Evolutionary conservation across 2,329 filamentous ascomycete genomes (phyloP).

Genomic region (Nemania sp.): DNA sequence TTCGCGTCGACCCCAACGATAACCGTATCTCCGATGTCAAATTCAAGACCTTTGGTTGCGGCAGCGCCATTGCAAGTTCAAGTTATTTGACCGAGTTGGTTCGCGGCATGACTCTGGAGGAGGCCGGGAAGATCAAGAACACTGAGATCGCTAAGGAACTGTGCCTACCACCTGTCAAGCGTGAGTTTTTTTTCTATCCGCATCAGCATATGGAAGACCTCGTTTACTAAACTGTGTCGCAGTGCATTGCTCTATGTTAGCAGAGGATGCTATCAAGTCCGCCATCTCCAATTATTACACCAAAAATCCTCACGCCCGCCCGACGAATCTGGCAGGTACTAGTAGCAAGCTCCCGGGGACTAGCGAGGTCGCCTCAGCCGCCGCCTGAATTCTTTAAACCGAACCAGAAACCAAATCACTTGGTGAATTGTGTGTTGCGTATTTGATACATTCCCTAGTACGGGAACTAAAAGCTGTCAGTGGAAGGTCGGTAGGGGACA

Average conservation of each 20-base stretch:
- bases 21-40: constrained; percentile 84
- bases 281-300: constrained; percentile 92
- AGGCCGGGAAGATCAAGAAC: constrained; percentile 92
- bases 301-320: constrained; percentile 82
- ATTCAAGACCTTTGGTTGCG: constrained; percentile 87
- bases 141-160: constrained; percentile 98
- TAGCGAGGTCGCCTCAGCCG: constrained; percentile 53
- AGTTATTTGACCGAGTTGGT: constrained; percentile 96
- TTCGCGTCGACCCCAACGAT: constrained; percentile 79
- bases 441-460: constrained; percentile 9
- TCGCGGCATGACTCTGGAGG: constrained; percentile 94
- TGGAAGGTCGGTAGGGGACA: neutral
- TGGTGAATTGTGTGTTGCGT: constrained; percentile 10
- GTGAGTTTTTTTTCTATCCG: constrained; percentile 62
- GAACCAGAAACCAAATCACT: neutral
- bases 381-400: constrained; percentile 26
- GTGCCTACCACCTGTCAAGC: constrained; percentile 81
- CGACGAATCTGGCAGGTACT: constrained; percentile 82
- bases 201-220: too few relatives aligned
- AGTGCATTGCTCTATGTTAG: constrained; percentile 92
- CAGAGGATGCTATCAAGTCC: constrained; percentile 92
- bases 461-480: constrained; percentile 12
- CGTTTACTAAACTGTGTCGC: constrained; percentile 51
- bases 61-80: constrained; percentile 90
- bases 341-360: constrained; percentile 73